Base-by-base conservation (phyloP, 1,284 basidiomycete genomes). In the Sutorius eximius region DNA sequence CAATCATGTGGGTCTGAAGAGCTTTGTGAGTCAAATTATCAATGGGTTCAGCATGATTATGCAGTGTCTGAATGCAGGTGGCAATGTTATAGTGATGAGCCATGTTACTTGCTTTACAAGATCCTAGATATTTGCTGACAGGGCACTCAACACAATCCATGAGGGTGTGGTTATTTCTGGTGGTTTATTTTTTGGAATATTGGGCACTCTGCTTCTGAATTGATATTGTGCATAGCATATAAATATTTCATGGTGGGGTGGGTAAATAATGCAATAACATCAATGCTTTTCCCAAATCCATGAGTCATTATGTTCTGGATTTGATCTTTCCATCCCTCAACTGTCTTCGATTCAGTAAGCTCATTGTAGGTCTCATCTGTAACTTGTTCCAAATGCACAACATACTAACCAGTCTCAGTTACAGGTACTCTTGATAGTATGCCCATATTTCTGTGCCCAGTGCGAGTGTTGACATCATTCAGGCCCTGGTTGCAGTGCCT, bases 301-400 rank as follows among this genome's bases (percentile, higher is more conserved):
- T 49, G n/a, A 52, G 53, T 37, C 32, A 13, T 24, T 24, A 2
- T 27, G n/a, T 27, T 44, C n/a, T 13, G 3, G 18, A 18, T 47
- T 2, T 16, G 3, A 2, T 10, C 24, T 24, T 45, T 47, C 15
- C 24, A 22, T 5, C 5, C 12, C 3, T 29, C 3, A 18, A 30
- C 15, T 27, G n/a, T 24, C 7, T 10, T 30, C 27, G 20, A 29
- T 3, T 16, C 13, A 67, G 61, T 0, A 58, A 65, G 18, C 22
- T 67, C n/a, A 1, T 51, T 2, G 63, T 63, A 40, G 49, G 62
- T 61, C 3, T 20, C 5, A 0, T 51, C 3, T 5, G 7, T 16
- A 16, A 37, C 9, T 6, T 20, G 6, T 3, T 40, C 15, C 15
- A 4, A 43, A 29, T 3, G 6, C 33, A 2, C 20, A 15, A 13